These are phyloP conservation scores for Orbilia ellipsospora DNA, from an alignment of 2,329 filamentous ascomycete species.

Conservation along the genomic window DNA sequence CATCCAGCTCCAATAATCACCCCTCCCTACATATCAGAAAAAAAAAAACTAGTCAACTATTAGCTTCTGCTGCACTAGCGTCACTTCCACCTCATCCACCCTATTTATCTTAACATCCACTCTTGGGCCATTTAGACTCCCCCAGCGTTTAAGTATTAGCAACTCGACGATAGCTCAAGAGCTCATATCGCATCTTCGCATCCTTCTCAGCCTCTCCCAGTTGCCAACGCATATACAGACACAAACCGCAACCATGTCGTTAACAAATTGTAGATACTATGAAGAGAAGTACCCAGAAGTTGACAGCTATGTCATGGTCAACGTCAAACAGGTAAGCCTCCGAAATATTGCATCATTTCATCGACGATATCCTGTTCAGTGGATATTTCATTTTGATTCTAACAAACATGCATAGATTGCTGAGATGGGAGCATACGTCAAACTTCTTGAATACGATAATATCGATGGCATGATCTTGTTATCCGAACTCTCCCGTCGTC, in stretches of 20 bases:
- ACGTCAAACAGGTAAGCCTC: constrained; percentile 85
- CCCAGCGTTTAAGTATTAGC: neutral
- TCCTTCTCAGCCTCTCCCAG: constrained; percentile 9
- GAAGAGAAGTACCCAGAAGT: constrained; percentile 98
- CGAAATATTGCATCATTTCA: neutral
- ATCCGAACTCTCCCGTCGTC: constrained; percentile 94
- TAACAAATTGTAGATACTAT: constrained; percentile 97
- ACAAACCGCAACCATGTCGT: constrained; percentile 72
- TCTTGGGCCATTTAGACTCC: no score
- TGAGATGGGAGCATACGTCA: constrained; percentile 99
- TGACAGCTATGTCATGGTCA: constrained; percentile 99
- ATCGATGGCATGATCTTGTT: constrained; percentile 99
- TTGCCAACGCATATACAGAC: neutral
- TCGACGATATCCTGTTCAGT: neutral
- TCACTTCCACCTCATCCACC: no score
- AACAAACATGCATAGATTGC: constrained; percentile 74
- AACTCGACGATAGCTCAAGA: constrained; percentile 3
- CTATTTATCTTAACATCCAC: no score
- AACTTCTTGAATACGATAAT: constrained; percentile 99
- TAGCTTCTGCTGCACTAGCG: no score
- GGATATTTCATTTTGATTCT: neutral
- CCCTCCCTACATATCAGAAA: no score
- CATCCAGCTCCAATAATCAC: no score
- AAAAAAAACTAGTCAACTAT: no score
- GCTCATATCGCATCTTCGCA: constrained; percentile 8